Evolutionary conservation across 2,329 filamentous ascomycete genomes (phyloP).

Genomic region (Sclerotinia nivalis): DNA sequence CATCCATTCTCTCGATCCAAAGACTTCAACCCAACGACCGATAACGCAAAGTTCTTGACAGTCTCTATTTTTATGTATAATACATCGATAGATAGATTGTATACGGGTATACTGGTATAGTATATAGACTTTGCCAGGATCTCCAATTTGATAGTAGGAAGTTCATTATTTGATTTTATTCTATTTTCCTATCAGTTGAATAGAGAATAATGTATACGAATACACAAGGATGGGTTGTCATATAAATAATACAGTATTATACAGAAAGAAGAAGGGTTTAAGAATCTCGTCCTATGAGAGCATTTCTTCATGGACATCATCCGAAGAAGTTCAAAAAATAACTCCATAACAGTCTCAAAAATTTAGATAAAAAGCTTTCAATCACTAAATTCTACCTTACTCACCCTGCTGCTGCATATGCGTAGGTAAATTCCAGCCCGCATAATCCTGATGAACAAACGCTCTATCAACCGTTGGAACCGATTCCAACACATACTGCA

Average conservation of each 20-base stretch:
- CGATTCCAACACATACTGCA: constrained; percentile 63
- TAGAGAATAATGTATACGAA: neutral
- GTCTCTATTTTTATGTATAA: neutral
- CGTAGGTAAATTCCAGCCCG: constrained; percentile 41
- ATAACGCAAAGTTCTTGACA: no score
- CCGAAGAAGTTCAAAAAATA: neutral
- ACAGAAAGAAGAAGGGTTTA: no score
- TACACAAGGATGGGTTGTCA: no score
- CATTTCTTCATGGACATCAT: neutral
- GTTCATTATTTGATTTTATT: neutral
- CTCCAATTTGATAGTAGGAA: neutral
- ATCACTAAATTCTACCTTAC: neutral
- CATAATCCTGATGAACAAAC: constrained; percentile 46
- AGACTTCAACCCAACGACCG: no score
- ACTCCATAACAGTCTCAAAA: neutral
- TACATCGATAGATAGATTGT: neutral
- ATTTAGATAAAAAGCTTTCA: neutral
- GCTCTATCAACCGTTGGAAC: constrained; percentile 45
- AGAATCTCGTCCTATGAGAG: no score
- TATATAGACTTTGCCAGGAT: no score
- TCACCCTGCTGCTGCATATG: constrained; percentile 42
- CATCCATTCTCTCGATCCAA: no score
- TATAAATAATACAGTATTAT: no score
- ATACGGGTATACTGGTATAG: no score
- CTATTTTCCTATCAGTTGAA: neutral